Evolutionary conservation across 768 basidiomycete species (phyloP).

Genomic region (Postia placenta): DNA sequence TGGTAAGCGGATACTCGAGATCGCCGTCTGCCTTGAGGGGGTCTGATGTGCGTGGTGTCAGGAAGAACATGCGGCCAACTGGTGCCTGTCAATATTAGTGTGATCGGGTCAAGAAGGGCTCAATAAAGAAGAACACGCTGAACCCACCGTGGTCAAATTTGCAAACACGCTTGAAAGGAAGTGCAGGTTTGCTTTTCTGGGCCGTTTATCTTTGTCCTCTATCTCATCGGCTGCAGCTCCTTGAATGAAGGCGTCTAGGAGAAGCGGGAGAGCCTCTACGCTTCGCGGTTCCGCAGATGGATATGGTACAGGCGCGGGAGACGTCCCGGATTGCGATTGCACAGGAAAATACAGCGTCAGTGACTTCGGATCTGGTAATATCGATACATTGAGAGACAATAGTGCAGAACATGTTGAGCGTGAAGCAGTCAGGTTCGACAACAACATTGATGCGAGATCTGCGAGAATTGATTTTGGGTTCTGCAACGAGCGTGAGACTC

Average conservation of each 20-base stretch:
- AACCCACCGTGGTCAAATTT: conserved; percentile 74
- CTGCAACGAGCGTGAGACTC: conserved; percentile 36
- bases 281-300: conserved; percentile 48
- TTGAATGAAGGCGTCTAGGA: conserved; percentile 87
- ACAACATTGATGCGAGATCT: conserved; percentile 93
- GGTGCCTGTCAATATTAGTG: conserved; percentile 44
- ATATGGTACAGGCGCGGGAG: conserved; percentile 66
- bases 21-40: conserved; percentile 35
- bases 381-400: conserved; percentile 56
- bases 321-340: conserved; percentile 77
- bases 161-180: conserved; percentile 94
- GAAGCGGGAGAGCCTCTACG: conserved; percentile 65
- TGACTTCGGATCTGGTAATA: conserved; percentile 46
- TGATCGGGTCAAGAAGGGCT: too few relatives aligned
- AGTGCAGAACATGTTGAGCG: conserved; percentile 59
- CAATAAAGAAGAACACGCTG: neutral
- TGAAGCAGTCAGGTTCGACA: conserved; percentile 88
- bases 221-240: conserved; percentile 53
- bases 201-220: conserved; percentile 40
- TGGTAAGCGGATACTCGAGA: conserved; percentile 77
- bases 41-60: conserved; percentile 58
- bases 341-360: conserved; percentile 61
- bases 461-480: conserved; percentile 88
- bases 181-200: conserved; percentile 75
- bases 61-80: conserved; percentile 72